Base-by-base conservation (phyloP, 2,329 filamentous ascomycete genomes). In the Colletotrichum navitas region DNA sequence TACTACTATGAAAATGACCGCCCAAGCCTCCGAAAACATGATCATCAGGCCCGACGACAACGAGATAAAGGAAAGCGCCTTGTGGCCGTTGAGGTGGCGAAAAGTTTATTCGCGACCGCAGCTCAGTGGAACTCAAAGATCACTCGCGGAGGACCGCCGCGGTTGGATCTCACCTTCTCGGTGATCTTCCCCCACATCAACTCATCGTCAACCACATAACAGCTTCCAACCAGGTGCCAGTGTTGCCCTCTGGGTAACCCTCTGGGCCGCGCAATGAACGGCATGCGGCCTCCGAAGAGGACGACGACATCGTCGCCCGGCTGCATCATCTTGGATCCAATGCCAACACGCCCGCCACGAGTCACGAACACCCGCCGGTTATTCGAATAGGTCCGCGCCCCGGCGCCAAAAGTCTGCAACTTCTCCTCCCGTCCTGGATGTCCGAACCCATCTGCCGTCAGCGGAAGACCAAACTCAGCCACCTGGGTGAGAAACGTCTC, bases 1-100 rank as follows among this genome's bases (percentile, higher is more conserved):
- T 24, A 69, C 71, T 51, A 63, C 83, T 81, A 74, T 89, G 87
- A 85, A 98, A 98, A 84, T 92, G 93, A 77, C 91, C 92, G 78
- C 94, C 92, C 73, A 98, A 92, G 64, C 96, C 96, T 74, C 93
- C 94, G 36, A 98, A 95, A 18, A 99, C 88, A n/a, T 95, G 95
- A 0, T 92, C 94, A 83, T 98, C 96, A 3, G 96, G 95, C 0
- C 96, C 96, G 0, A 95, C 94, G 21, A 98, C 91, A 2, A 97
- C 91, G 62, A 98, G 88, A 8, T 32, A 34, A 10, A 26, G 21
- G 32, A n/a, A 21, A n/a, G 11, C 2, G 11, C 18, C 32, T 26
- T n/a, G 41, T 36, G 43, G 29, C 21, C 32, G 14, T 29, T 14
- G 43, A 49, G 59, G 43, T 51, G 52, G 16, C 18, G 32, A n/a